These are phyloP conservation scores for Aureobasidium uvarum DNA, from an alignment of 2,329 filamentous ascomycete species.

Conservation along the genomic window DNA sequence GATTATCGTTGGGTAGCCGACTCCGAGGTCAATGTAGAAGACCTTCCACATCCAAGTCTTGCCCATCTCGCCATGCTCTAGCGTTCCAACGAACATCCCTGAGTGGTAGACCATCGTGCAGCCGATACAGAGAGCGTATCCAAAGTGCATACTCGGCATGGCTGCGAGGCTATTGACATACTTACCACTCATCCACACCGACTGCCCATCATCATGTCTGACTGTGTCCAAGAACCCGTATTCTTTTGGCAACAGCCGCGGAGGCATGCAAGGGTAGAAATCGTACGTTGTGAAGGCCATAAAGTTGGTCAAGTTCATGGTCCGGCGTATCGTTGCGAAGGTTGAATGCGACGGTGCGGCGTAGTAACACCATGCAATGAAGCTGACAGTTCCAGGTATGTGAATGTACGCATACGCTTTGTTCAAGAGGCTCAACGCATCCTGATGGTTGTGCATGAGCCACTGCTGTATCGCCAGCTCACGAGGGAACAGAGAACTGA, in stretches of 20 bases:
- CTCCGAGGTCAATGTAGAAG: constrained; percentile 48
- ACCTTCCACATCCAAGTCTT: constrained; percentile 45
- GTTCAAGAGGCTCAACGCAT: constrained; percentile 56
- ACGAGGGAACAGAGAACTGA: constrained; percentile 54
- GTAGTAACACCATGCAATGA: constrained; percentile 64
- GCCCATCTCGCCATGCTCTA: constrained; percentile 45
- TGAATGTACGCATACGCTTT: constrained; percentile 60
- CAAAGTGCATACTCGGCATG: constrained; percentile 55
- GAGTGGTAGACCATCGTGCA: constrained; percentile 55
- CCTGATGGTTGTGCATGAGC: constrained; percentile 56
- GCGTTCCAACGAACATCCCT: constrained; percentile 45
- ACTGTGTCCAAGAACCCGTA: constrained; percentile 51
- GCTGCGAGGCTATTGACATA: constrained; percentile 50
- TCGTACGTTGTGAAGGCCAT: constrained; percentile 54
- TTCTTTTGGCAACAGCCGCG: constrained; percentile 46
- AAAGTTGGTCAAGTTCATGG: constrained; percentile 54
- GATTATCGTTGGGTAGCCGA: constrained; percentile 56
- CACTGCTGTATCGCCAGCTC: constrained; percentile 57
- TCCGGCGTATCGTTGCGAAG: constrained; percentile 47
- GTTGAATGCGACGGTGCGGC: constrained; percentile 52
- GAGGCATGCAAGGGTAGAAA: constrained; percentile 55
- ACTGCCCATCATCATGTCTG: constrained; percentile 48
- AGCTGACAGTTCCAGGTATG: constrained; percentile 60
- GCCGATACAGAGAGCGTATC: constrained; percentile 55
- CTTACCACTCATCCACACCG: constrained; percentile 49